Conservation (phyloP, 495 filamentous ascomycete genomes). For the Neurospora intermedia region DNA sequence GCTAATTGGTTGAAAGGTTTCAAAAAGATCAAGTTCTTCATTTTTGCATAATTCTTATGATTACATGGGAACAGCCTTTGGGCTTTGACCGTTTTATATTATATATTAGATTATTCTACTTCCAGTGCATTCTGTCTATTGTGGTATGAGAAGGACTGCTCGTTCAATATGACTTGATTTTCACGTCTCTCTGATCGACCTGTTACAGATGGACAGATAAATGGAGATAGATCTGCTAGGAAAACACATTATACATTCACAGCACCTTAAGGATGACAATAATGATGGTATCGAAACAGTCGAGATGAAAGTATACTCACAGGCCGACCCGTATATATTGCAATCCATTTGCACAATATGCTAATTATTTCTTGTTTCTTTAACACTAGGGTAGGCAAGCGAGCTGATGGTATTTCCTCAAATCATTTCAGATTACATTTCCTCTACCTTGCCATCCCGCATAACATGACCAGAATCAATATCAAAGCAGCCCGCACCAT, state of each 20-base stretch:
- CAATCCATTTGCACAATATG: background rate
- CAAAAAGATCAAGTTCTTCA: background rate
- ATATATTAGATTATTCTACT: background rate
- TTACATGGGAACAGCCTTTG: background rate
- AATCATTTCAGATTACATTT: no score
- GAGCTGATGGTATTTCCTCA: background rate
- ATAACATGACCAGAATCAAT: background rate
- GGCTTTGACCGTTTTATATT: background rate
- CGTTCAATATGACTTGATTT: background rate
- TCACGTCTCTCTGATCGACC: background rate
- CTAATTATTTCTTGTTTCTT: background rate
- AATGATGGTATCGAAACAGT: background rate
- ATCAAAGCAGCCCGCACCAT: background rate
- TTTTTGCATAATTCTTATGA: background rate
- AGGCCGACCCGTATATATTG: background rate
- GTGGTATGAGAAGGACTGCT: background rate
- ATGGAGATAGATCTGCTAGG: background rate
- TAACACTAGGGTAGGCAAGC: background rate
- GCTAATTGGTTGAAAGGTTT: background rate
- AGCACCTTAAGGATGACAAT: background rate
- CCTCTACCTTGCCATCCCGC: background rate
- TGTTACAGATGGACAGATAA: background rate
- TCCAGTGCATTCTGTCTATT: background rate
- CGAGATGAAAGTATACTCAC: background rate
- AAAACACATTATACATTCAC: background rate